Evolutionary conservation across 768 basidiomycete genomes (phyloP), one percentile per base, ranked within the genome.

Genomic region (Ramaria rubella): DNA sequence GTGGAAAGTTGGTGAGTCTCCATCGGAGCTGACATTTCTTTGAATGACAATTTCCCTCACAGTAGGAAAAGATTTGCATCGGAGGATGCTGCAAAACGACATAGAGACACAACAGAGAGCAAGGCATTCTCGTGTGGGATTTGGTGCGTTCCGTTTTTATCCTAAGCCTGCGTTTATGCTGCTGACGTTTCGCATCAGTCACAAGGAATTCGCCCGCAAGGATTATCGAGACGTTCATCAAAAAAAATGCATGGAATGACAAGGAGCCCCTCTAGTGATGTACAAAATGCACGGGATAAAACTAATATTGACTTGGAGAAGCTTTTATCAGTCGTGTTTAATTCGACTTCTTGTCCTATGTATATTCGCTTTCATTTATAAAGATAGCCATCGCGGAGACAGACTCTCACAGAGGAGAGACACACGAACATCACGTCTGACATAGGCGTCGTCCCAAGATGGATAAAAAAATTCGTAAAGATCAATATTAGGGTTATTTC

Each of bases 11-110:
- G 52, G 52, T 54, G 36, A 44, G 52, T 54, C 29, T 17, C 17
- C n/a, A 17, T 42, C 23, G 14, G 6, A 6, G 40, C 9, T 17
- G 40, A 14, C 14, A 42, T 8, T 42, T 42, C n/a, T 19, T 5
- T n/a, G 40, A 9, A 42, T 42, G 40, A 17, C 23, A 21, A 19
- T 34, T 4, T 40, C 17, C 23, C 23, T 26, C 19, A 29, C 8
- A 54, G 52, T 27, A 40, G 52, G 19, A 54, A 54, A 29, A 31
- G 15, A 9, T 54, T 54, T n/a, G 52, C 52, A 24, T 54, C 52
- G 4, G 52, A 54, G n/a, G 52, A 54, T 30, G 52, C 52, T 17
- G 52, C 52, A 8, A 54, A 54, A 14, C 52, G 52, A 23, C 52
- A 54, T 30, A 23, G 52, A 11, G 52, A 54, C 17, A 54, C 52